phyloP scores from a whole-genome alignment of 2,329 filamentous ascomycete genomes.

The Colletotrichum sansevieriae region DNA sequence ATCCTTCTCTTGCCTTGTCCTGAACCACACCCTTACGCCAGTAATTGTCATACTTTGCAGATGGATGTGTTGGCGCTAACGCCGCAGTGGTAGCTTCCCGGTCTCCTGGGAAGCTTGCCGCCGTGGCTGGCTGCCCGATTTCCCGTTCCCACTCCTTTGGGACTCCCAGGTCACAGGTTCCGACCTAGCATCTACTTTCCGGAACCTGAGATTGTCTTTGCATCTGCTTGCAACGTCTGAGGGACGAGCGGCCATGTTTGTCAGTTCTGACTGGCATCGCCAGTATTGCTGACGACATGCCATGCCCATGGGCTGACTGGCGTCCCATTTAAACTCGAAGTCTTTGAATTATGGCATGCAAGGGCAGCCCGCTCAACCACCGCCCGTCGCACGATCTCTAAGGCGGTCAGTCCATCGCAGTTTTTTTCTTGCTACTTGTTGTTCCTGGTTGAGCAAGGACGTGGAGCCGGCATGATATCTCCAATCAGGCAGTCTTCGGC shows the following conservation, averaged over 20 bases:
- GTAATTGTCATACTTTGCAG: conserved; percentile 13
- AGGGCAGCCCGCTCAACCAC: too few species aligned
- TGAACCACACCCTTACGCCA: background rate
- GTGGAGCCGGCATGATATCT: background rate
- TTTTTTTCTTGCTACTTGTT: too few species aligned
- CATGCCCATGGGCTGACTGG: too few species aligned
- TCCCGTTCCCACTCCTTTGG: conserved; percentile 27
- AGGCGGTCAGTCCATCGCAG: too few species aligned
- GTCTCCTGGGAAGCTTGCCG: background rate
- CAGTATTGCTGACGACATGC: too few species aligned
- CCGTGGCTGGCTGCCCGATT: conserved; percentile 23
- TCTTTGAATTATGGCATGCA: too few species aligned
- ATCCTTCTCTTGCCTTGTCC: background rate
- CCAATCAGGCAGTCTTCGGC: background rate
- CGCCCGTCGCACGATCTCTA: too few species aligned
- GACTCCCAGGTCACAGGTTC: too few species aligned
- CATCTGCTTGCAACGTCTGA: conserved; percentile 9
- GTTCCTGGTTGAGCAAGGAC: background rate
- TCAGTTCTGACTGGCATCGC: background rate
- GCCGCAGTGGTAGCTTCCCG: conserved; percentile 3
- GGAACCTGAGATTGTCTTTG: conserved; percentile 1
- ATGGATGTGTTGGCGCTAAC: conserved; percentile 18
- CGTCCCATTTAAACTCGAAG: too few species aligned
- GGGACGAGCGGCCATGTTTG: background rate
- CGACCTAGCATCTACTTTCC: conserved; percentile 1